Conservation (phyloP, 129 eudicot genomes). For the Sambucus nigra region DNA sequence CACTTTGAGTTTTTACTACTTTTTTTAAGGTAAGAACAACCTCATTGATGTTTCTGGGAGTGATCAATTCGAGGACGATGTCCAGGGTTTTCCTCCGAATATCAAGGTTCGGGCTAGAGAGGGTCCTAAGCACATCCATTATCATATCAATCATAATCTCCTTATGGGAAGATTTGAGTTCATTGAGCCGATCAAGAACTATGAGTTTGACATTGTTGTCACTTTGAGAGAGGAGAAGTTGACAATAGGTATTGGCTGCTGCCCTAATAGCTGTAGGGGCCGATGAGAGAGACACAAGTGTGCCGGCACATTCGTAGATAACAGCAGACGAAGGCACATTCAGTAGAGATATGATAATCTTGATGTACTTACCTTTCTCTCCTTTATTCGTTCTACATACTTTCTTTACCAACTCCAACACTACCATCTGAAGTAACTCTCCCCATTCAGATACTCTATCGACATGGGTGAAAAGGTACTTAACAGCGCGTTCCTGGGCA, state of each 20-base stretch:
- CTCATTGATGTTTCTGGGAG: not conserved
- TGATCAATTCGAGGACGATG: not conserved
- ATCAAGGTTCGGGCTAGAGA: not conserved
- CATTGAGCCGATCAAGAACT: not conserved
- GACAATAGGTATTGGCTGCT: not conserved
- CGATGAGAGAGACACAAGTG: not conserved
- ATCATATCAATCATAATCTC: constrained; percentile 1
- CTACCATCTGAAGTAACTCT: not conserved
- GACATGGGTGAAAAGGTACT: not conserved
- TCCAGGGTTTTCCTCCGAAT: not conserved
- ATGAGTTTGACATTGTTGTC: constrained; percentile 1
- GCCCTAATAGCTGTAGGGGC: not conserved
- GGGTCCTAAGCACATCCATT: not conserved
- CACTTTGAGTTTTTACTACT: not conserved
- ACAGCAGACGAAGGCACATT: not conserved
- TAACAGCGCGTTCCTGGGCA: not conserved
- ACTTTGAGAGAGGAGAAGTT: not conserved
- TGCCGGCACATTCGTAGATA: constrained; percentile 1
- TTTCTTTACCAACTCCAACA: not conserved
- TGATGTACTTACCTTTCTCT: not conserved
- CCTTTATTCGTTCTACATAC: not conserved
- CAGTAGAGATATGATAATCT: not conserved
- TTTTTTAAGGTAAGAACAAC: not conserved
- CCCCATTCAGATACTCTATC: not conserved
- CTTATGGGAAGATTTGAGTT: not conserved